phyloP scores from a whole-genome alignment of 169 alveolate genomes.

The Blepharisma undulans region DNA sequence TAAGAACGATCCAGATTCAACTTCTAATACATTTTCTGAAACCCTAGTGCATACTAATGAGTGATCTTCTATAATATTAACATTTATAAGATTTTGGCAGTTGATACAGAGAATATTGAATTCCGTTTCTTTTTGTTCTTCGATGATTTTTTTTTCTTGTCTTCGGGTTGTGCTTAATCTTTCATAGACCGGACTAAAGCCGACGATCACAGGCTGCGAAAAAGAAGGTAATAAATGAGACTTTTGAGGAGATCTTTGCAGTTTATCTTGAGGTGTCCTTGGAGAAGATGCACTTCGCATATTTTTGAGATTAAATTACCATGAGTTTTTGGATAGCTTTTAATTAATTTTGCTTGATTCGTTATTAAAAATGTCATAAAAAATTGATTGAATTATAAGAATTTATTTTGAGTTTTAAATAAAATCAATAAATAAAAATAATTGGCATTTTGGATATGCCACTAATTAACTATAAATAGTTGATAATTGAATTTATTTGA shows the following conservation, averaged over 20 bases:
- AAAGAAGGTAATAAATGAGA: background rate
- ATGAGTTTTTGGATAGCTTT: too few relatives aligned
- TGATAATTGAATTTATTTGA: too few relatives aligned
- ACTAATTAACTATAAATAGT: too few relatives aligned
- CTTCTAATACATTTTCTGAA: background rate
- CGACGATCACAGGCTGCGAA: background rate
- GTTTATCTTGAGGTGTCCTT: background rate
- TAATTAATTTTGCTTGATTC: too few relatives aligned
- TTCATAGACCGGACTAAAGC: background rate
- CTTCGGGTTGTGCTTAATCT: background rate
- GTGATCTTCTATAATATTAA: constrained; percentile 1
- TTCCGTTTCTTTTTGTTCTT: background rate
- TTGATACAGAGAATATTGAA: constrained; percentile 3
- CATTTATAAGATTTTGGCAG: constrained; percentile 24
- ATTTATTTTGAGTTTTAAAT: too few relatives aligned
- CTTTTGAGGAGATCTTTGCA: background rate
- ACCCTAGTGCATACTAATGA: background rate
- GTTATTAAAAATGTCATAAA: too few relatives aligned
- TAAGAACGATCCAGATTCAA: background rate
- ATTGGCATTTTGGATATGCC: too few relatives aligned
- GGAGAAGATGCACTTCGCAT: too few relatives aligned
- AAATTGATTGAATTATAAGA: too few relatives aligned
- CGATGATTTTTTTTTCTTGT: background rate
- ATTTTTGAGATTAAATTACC: too few relatives aligned
- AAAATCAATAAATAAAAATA: too few relatives aligned